A percentile compares a stretch with the other conserved stretches of the same genome.
Conservation (phyloP, 2,329 filamentous ascomycete genomes). For the Zymoseptoria crescenta region DNA sequence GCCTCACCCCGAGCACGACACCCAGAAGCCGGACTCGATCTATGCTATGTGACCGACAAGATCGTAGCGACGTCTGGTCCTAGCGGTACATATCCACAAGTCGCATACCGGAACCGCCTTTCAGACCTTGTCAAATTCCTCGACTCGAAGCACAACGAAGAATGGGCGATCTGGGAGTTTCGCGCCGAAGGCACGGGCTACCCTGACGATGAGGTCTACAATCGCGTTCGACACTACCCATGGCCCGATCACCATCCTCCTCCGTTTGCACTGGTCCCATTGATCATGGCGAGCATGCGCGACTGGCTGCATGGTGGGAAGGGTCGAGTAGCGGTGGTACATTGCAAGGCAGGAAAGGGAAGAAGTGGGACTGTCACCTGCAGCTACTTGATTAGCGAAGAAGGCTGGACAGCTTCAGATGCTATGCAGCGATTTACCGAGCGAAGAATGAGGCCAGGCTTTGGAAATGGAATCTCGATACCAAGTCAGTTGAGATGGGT, state of each 20-base stretch:
- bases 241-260: slow-evolving; percentile 97
- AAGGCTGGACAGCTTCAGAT: slow-evolving; percentile 59
- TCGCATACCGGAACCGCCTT: slow-evolving; percentile 88
- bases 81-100: slow-evolving; percentile 78
- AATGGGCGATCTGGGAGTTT: slow-evolving; percentile 98
- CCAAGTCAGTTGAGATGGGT: slow-evolving; percentile 86
- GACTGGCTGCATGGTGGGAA: slow-evolving; percentile 65
- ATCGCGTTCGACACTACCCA: slow-evolving; percentile 80
- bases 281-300: slow-evolving; percentile 86
- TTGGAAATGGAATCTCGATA: slow-evolving; percentile 85
- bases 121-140: slow-evolving; percentile 81
- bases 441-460: slow-evolving; percentile 78
- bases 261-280: slow-evolving; percentile 78
- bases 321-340: slow-evolving; percentile 72
- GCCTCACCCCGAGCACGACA: slow-evolving; percentile 78
- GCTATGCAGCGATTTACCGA: slow-evolving; percentile 66
- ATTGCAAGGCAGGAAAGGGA: slow-evolving; percentile 96
- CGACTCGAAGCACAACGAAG: slow-evolving; percentile 68
- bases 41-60: slow-evolving; percentile 89
- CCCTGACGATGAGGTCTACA: slow-evolving; percentile 80
- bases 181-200: slow-evolving; percentile 94
- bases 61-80: slow-evolving; percentile 77
- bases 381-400: slow-evolving; percentile 83
- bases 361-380: slow-evolving; percentile 81
- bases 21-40: slow-evolving; percentile 78